Evolutionary conservation across 345 rosid genomes (phyloP), one percentile per base, ranked within the genome.

Genomic region (Passiflora organensis): DNA sequence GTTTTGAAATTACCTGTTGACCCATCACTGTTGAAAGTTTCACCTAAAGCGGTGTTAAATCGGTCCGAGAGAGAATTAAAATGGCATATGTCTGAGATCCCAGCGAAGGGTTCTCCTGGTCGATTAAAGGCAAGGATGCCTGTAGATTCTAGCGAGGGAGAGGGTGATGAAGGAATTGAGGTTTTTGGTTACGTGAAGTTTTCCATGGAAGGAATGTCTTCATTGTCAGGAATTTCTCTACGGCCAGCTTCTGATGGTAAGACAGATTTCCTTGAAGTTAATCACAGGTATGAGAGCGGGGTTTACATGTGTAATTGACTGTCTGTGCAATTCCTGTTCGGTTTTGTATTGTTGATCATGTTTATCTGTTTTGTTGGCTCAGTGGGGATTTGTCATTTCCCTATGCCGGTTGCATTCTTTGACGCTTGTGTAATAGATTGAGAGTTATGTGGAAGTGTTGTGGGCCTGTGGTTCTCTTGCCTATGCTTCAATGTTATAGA

Each of bases 81-180:
- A 72, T 94, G 99, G 99, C 79, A 78, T 25, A 74, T 94, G 25
- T 81, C 96, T 0, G 99, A 83, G 80, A 80, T 94, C 63, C 91
- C 93, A 19, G 67, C 76, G 1, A 83, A 63, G 51, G 93, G 89
- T 49, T 56, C 76, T 58, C 90, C 97, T 8, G 93, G 91, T 24
- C 71, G 72, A 49, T 69, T 94, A 78, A 86, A 84, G 65, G 99
- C 66, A 8, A 83, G 99, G 59, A 83, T 94, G 88, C 97, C 97
- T 10, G 70, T 94, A 12, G 96, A 94, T 72, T 71, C 76, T 28
- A 69, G 25, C 22, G 80, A 82, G 51, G 87, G 83, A 43, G 82
- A 83, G 51, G 71, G 59, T 28, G 87, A 70, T 21, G 87, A 89
- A 64, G 97, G 78, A 39, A 74, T 89, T 43, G 97, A 94, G 47